Conservation (phyloP, 495 filamentous ascomycete genomes). For the Podospora bellae-mahoneyi region DNA sequence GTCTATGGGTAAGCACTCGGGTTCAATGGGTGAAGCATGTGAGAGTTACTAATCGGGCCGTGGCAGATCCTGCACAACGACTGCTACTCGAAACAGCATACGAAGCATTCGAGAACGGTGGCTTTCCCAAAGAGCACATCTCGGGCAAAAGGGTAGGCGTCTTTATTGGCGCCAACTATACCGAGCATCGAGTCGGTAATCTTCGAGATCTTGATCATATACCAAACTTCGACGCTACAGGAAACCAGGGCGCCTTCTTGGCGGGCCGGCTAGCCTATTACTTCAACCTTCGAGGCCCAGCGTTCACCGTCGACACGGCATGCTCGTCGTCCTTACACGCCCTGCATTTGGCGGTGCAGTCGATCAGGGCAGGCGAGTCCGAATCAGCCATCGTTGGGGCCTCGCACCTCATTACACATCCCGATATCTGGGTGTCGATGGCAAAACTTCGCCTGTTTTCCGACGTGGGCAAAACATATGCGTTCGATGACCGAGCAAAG, state of each 20-base stretch:
- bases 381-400: conserved; percentile 48
- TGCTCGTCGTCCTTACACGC: conserved; percentile 70
- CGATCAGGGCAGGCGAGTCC: conserved; percentile 57
- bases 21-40: background rate
- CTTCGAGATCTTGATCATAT: conserved; percentile 41
- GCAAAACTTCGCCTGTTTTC: conserved; percentile 35
- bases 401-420: conserved; percentile 41
- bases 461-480: conserved; percentile 38
- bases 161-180: conserved; percentile 43
- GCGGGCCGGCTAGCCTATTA: conserved; percentile 56
- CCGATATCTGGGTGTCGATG: conserved; percentile 44
- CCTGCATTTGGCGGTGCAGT: conserved; percentile 72
- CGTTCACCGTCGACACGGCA: conserved; percentile 78
- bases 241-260: conserved; percentile 46
- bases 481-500: conserved; percentile 42
- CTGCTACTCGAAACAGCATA: conserved; percentile 53
- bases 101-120: conserved; percentile 50
- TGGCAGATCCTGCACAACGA: conserved; percentile 53
- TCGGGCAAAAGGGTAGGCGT: conserved; percentile 45
- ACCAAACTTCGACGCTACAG: conserved; percentile 41
- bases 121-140: conserved; percentile 45
- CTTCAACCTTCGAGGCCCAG: conserved; percentile 51
- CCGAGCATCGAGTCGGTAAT: conserved; percentile 37
- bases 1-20: conserved; percentile 39
- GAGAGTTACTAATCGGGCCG: background rate